Evolutionary conservation across 257 asterid species (phyloP), one percentile per base, ranked within the genome.

Genomic region (Orobanche coerulescens): DNA sequence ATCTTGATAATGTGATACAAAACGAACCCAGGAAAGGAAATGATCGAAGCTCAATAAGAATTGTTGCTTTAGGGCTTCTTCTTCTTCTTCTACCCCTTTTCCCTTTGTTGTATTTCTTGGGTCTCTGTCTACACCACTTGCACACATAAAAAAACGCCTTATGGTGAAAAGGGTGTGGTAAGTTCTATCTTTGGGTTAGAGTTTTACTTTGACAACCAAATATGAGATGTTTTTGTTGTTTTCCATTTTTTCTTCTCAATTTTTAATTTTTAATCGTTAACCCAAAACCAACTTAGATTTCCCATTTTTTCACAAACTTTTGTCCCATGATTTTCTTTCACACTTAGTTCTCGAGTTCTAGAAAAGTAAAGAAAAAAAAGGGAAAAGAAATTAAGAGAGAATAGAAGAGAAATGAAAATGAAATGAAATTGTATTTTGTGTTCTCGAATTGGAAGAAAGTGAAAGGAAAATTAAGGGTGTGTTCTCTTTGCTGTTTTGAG

Each of bases 1-100:
- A 81, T 76, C 82, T 72, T 58, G 69, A 70, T 76, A 78, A 75
- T 76, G 84, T 72, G 80, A 77, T 58, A 24, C 25, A 23, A 26
- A 53, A 39, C 16, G 57, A 68, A 55, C 26, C 66, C 58, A 12
- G 56, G 52, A 47, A 19, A 14, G 49, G 14, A 52, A 16, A 34
- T 31, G 65, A 73, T 58, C 67, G 49, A 67, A 65, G 47, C 71
- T 69, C 56, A 61, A 65, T 9, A 13, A 54, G 68, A 18, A 44
- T 62, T 34, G 25, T 15, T 50, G 64, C 20, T 57, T 46, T 69
- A 73, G 76, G 74, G 80, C 66, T 73, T 53, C 34, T 48, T 51
- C 61, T 20, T 52, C 64, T 47, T 19, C 54, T 19, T 20, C 54
- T 20, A 14, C 28, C 28, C 54, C 54, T 47, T 47, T 47, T 47